Base-by-base conservation (phyloP, 2,329 filamentous ascomycete genomes). In the Talaromyces verruculosus region DNA sequence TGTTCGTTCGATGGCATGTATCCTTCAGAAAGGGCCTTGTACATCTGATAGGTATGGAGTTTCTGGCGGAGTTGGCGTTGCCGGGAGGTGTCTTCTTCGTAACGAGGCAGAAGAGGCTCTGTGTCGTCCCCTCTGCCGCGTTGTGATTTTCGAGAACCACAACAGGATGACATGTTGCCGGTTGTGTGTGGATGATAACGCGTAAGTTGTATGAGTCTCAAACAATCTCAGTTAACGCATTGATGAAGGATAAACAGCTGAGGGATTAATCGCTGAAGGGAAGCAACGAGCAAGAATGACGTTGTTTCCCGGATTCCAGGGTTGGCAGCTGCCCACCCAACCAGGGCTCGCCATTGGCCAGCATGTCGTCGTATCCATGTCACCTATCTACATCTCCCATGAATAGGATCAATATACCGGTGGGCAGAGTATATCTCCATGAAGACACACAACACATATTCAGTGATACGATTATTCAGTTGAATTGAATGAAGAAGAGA, bases 1-100 rank as follows among this genome's bases (percentile, higher is more conserved):
- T 98, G 94, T 71, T 95, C 89, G 11, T 91, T 97, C 5, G 92
- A 95, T 57, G 94, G 94, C 90, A 98, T 93, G 78, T 89, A 97
- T 5, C 94, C 94, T 73, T 91, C 87, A 1, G 87, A 86, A 10
- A 97, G 77, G 64, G 94, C 94, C 63, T 91, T 87, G 33, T 93
- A 76, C 90, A 97, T 96, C 82, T 97, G 92, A 75, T 97, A 97
- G 30, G 89, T 89, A 79, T 97, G 94, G 67, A 98, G 85, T 83
- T 97, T 97, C 77, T 94, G 88, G 74, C 94, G 91, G 66, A 96
- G 84, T 72, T 88, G 84, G 58, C 88, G 84, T 84, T 97, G 91
- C 63, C 93, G 81, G 37, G 84, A 80, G 0, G 93, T 96, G 72
- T 95, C 91, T 77, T 96, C 90, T 67, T 77, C 74, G 65, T 81